A percentile compares a stretch with the other conserved stretches of the same genome.
These are phyloP conservation scores for Mucor mucedo DNA, from an alignment of 371 early-diverging fungal species.

Conservation along the genomic window DNA sequence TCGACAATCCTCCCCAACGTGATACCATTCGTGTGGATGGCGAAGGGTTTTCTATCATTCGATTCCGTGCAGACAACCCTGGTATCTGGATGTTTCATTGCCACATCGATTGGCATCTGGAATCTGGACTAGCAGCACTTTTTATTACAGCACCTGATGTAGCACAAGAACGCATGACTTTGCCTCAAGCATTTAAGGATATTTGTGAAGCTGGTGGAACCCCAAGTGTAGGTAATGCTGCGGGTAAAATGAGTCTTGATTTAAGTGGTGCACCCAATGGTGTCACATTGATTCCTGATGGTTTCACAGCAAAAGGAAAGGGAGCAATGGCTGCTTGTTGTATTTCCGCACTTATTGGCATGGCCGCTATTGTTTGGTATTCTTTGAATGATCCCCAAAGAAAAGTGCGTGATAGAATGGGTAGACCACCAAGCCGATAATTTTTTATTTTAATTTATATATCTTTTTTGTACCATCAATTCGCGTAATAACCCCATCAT, in stretches of 20 bases:
- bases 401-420: conserved; percentile 2
- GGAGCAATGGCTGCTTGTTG: conserved; percentile 73
- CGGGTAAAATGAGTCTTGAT: conserved; percentile 62
- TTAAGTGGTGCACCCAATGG: conserved; percentile 53
- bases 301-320: conserved; percentile 69
- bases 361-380: conserved; percentile 75
- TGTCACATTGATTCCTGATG: conserved; percentile 55
- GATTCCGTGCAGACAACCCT: conserved; percentile 63
- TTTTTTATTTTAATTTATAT: background rate
- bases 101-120: conserved; percentile 32
- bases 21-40: conserved; percentile 65
- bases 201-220: conserved; percentile 59
- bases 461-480: background rate
- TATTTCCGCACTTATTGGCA: conserved; percentile 72
- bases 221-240: conserved; percentile 56
- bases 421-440: conserved; percentile 3
- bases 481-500: too few species aligned
- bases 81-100: conserved; percentile 71
- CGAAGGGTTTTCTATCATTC: conserved; percentile 64
- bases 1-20: conserved; percentile 62
- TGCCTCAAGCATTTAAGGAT: conserved; percentile 42
- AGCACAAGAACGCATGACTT: conserved; percentile 27
- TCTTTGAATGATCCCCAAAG: conserved; percentile 38
- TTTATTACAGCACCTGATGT: conserved; percentile 67
- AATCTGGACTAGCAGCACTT: conserved; percentile 51